These are phyloP conservation scores for Corrigiola litoralis DNA, from an alignment of 179 eudicot genomes.

Conservation along the genomic window DNA sequence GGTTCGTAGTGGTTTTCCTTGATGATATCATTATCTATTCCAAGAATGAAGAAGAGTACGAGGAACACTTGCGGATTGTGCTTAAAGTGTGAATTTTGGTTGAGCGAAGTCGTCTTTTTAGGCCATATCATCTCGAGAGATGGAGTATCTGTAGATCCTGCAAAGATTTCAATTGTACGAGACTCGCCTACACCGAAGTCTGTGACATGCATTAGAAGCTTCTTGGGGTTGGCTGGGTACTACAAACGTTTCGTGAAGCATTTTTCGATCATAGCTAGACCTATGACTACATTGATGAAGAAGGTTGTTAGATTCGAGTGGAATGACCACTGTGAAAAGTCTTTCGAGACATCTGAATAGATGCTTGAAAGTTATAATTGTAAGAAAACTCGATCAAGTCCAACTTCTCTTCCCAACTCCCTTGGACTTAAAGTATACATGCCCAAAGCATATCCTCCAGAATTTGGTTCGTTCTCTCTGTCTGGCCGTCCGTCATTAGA, in stretches of 20 bases:
- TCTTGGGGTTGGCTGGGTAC: background rate
- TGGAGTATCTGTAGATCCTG: background rate
- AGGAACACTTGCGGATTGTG: background rate
- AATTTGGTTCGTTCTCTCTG: no score
- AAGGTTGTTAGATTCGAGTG: background rate
- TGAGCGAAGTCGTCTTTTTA: background rate
- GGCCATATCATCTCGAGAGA: background rate
- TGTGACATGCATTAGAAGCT: background rate
- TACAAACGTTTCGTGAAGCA: background rate
- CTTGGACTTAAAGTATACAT: no score
- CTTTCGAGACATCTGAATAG: background rate
- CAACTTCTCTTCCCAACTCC: no score
- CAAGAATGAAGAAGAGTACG: background rate
- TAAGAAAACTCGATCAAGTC: no score
- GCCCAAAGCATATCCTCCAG: no score
- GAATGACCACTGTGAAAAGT: background rate
- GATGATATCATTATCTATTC: background rate
- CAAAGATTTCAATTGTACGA: background rate
- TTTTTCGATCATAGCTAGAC: background rate
- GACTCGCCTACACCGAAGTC: background rate
- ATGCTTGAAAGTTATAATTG: no score
- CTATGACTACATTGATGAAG: background rate
- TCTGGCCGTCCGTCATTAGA: no score
- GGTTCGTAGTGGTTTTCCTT: background rate
- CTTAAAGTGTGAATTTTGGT: background rate